A percentile compares a stretch with the other conserved stretches of the same genome.
phyloP scores from a whole-genome alignment of 805 yeast genomes.

The Lachancea fermentati region DNA sequence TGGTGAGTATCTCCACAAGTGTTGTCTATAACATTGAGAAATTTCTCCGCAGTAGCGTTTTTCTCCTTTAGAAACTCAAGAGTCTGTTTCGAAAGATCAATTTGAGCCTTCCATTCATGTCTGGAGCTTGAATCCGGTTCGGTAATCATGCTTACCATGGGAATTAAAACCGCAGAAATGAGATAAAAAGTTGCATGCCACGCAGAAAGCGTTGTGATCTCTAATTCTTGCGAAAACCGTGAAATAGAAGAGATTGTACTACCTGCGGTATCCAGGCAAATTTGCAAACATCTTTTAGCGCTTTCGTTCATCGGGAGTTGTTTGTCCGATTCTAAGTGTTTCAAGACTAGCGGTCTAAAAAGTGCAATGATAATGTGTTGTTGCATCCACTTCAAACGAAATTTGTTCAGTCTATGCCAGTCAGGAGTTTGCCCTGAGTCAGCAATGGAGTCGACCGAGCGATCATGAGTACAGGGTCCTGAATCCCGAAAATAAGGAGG shows the following conservation, averaged over 20 bases:
- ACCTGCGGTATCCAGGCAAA: conserved; percentile 47
- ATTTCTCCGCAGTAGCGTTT: conserved; percentile 7
- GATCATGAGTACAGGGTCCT: conserved; percentile 23
- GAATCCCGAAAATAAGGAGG: conserved; percentile 45
- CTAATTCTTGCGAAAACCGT: conserved; percentile 32
- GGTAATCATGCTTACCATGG: conserved; percentile 42
- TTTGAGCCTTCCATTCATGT: neutral
- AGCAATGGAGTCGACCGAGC: conserved; percentile 18
- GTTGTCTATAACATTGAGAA: conserved; percentile 3
- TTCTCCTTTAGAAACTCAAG: conserved; percentile 1
- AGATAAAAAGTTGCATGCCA: conserved; percentile 63
- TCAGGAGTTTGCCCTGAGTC: conserved; percentile 30
- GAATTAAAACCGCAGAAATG: conserved; percentile 58
- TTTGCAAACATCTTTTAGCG: conserved; percentile 43
- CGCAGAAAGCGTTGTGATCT: conserved; percentile 43
- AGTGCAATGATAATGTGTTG: conserved; percentile 50
- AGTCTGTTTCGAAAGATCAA: neutral
- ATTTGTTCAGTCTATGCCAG: conserved; percentile 52
- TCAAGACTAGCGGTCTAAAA: conserved; percentile 51
- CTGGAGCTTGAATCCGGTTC: conserved; percentile 39
- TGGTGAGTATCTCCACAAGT: conserved; percentile 3
- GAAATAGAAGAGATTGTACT: conserved; percentile 48
- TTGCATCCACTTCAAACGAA: conserved; percentile 53
- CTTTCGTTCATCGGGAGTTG: conserved; percentile 34
- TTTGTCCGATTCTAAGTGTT: conserved; percentile 36